Percentiles rank a stretch among this genome's conserved stretches.
Conservation (phyloP, 495 filamentous ascomycete species). For the Articulospora tetracladia region DNA sequence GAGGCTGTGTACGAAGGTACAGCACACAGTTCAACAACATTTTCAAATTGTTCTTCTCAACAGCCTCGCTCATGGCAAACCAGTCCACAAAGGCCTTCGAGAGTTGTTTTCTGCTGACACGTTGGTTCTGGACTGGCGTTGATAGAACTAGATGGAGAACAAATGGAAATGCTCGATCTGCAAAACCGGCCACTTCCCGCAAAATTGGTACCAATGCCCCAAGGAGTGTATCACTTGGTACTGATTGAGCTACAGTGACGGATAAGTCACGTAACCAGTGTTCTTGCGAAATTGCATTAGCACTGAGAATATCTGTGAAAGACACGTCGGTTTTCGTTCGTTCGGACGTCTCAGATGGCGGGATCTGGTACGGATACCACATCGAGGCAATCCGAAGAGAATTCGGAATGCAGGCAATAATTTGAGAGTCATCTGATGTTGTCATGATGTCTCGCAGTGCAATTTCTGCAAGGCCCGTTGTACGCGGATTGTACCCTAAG, state of each 20-base stretch:
- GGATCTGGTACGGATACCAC: slow-evolving; percentile 44
- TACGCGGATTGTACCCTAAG: slow-evolving; percentile 53
- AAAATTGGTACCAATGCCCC: slow-evolving; percentile 61
- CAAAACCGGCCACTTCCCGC: slow-evolving; percentile 57
- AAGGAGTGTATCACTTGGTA: slow-evolving; percentile 60
- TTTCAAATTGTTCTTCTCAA: slow-evolving; percentile 42
- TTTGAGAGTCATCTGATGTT: slow-evolving; percentile 26
- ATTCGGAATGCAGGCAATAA: neutral
- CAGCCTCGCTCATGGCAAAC: slow-evolving; percentile 38
- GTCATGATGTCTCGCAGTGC: slow-evolving; percentile 69
- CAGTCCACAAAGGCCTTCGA: slow-evolving; percentile 46
- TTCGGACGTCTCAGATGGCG: slow-evolving; percentile 36
- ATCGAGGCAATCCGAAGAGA: slow-evolving; percentile 33
- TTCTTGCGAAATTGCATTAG: slow-evolving; percentile 30
- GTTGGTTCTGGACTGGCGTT: slow-evolving; percentile 44
- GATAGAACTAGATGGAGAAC: slow-evolving; percentile 74
- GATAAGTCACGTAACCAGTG: slow-evolving; percentile 65
- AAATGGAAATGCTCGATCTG: slow-evolving; percentile 69
- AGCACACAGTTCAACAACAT: slow-evolving; percentile 75
- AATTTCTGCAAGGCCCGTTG: slow-evolving; percentile 73
- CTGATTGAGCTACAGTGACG: slow-evolving; percentile 55
- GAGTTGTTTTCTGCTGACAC: slow-evolving; percentile 40
- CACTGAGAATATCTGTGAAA: slow-evolving; percentile 11
- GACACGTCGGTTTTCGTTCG: slow-evolving; percentile 3
- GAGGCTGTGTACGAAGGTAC: slow-evolving; percentile 81